A percentile compares a stretch with the other conserved stretches of the same genome.
These are phyloP conservation scores for Sugiyamaella chiloensis DNA, from an alignment of 805 yeast genomes.

Conservation along the genomic window DNA sequence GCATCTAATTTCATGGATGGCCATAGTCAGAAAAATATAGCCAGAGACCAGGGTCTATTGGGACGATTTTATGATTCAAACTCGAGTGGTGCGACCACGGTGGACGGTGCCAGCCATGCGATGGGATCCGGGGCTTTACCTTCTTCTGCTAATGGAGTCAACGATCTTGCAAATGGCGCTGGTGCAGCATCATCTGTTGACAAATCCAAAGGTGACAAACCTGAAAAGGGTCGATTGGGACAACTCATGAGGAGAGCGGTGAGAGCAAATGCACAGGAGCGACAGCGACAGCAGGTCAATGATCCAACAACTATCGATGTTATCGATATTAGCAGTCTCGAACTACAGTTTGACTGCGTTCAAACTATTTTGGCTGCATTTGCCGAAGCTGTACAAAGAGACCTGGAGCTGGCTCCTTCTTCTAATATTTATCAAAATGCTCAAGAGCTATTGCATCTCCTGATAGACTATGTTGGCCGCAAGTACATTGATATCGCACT, in stretches of 20 bases:
- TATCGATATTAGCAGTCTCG: slow-evolving; percentile 20
- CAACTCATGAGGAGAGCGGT: slow-evolving; percentile 29
- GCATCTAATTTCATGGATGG: slow-evolving; percentile 46
- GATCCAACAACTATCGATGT: background rate
- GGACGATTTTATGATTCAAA: slow-evolving; percentile 20
- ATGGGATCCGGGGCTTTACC: background rate
- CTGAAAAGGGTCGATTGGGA: slow-evolving; percentile 33
- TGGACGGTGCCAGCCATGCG: background rate
- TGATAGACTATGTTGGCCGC: slow-evolving; percentile 67
- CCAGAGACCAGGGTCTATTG: slow-evolving; percentile 28
- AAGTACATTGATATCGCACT: slow-evolving; percentile 71
- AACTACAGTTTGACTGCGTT: slow-evolving; percentile 44
- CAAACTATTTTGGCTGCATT: slow-evolving; percentile 65
- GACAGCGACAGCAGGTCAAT: background rate
- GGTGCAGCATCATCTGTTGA: background rate
- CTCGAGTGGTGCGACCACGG: slow-evolving; percentile 9
- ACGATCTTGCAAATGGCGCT: slow-evolving; percentile 13
- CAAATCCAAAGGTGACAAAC: slow-evolving; percentile 17
- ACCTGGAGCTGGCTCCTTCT: slow-evolving; percentile 67
- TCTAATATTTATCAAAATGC: slow-evolving; percentile 54
- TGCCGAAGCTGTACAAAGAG: slow-evolving; percentile 74
- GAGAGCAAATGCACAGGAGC: background rate
- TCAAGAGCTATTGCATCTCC: slow-evolving; percentile 61
- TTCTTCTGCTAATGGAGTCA: background rate
- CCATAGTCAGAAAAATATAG: slow-evolving; percentile 38